Evolutionary conservation across 169 alveolate species (phyloP).

Genomic region (Eimeria necatrix): DNA sequence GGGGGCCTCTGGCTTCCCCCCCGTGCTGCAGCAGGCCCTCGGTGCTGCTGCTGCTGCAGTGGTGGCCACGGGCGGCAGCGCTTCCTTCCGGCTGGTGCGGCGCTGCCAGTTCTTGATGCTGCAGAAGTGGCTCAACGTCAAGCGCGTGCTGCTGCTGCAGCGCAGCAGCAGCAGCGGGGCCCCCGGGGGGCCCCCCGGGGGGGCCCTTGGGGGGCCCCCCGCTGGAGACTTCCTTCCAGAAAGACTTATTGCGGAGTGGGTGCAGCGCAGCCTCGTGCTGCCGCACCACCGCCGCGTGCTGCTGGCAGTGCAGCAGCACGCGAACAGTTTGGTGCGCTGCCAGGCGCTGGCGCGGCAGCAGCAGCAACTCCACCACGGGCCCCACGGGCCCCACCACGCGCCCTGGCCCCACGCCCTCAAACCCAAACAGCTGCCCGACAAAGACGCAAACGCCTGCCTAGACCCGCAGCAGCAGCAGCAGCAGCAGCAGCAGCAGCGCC

Average conservation of each 20-base stretch:
- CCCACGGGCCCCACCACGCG: not conserved
- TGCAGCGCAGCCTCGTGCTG: slow-evolving; percentile 13
- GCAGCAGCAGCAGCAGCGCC: slow-evolving; percentile 10
- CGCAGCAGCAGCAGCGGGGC: not conserved
- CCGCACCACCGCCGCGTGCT: slow-evolving; percentile 42
- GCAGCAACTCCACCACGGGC: not conserved
- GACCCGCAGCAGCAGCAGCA: slow-evolving; percentile 3
- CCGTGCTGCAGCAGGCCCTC: slow-evolving; percentile 29
- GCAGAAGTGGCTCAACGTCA: slow-evolving; percentile 74
- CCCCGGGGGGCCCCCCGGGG: slow-evolving; percentile 9
- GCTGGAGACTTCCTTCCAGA: slow-evolving; percentile 45
- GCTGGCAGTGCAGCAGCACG: slow-evolving; percentile 58
- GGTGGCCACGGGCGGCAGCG: slow-evolving; percentile 63
- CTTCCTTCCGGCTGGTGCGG: slow-evolving; percentile 55
- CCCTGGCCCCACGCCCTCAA: not conserved
- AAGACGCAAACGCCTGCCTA: too few species aligned
- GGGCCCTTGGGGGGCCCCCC: not conserved
- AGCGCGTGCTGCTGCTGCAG: not conserved
- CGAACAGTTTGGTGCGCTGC: slow-evolving; percentile 62
- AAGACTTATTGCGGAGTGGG: slow-evolving; percentile 75
- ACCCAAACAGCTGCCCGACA: not conserved
- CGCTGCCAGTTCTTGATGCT: slow-evolving; percentile 70
- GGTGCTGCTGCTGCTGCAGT: slow-evolving; percentile 64
- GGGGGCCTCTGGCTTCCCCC: slow-evolving; percentile 49
- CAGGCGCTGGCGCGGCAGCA: slow-evolving; percentile 45